These are phyloP conservation scores for Aspergillus indologenus DNA, from an alignment of 495 filamentous ascomycete genomes.

Conservation along the genomic window DNA sequence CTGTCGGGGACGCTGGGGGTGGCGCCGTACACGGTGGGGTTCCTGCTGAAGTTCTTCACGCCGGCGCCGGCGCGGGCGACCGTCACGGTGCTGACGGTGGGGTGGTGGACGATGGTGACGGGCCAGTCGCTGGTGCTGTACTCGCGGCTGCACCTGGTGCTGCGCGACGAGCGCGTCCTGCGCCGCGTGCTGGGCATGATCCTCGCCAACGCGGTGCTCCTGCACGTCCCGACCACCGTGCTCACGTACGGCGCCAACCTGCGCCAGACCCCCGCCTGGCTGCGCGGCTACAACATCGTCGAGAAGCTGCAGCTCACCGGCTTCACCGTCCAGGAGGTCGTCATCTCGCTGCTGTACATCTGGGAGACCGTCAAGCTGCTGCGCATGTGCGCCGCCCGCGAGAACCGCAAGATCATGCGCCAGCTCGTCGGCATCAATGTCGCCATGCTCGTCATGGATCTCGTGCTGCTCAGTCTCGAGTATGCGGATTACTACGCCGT, in stretches of 20 bases:
- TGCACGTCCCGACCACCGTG: constrained; percentile 50
- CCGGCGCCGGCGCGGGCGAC: constrained; percentile 30
- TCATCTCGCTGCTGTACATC: constrained; percentile 58
- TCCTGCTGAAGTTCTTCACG: constrained; percentile 51
- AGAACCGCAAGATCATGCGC: constrained; percentile 47
- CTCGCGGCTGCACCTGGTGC: constrained; percentile 49
- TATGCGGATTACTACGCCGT: constrained; percentile 51
- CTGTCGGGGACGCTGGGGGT: constrained; percentile 42
- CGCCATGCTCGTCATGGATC: constrained; percentile 50
- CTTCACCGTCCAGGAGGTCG: constrained; percentile 55
- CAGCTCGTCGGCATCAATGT: constrained; percentile 56
- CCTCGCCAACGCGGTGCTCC: constrained; percentile 40
- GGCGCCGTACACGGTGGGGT: constrained; percentile 50
- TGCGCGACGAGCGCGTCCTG: constrained; percentile 43
- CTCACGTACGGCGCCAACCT: constrained; percentile 49
- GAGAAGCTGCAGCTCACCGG: constrained; percentile 56
- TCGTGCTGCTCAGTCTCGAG: constrained; percentile 47
- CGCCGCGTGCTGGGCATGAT: constrained; percentile 43
- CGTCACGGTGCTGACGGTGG: constrained; percentile 46
- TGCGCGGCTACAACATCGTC: constrained; percentile 49
- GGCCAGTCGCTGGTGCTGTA: constrained; percentile 52
- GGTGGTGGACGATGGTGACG: constrained; percentile 55
- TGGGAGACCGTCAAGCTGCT: constrained; percentile 52
- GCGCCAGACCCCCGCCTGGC: constrained; percentile 30
- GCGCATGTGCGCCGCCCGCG: constrained; percentile 40